A percentile compares a stretch with the other conserved stretches of the same genome.
Evolutionary conservation across 208 protist species (phyloP).

Genomic region (Leishmania mexicana): DNA sequence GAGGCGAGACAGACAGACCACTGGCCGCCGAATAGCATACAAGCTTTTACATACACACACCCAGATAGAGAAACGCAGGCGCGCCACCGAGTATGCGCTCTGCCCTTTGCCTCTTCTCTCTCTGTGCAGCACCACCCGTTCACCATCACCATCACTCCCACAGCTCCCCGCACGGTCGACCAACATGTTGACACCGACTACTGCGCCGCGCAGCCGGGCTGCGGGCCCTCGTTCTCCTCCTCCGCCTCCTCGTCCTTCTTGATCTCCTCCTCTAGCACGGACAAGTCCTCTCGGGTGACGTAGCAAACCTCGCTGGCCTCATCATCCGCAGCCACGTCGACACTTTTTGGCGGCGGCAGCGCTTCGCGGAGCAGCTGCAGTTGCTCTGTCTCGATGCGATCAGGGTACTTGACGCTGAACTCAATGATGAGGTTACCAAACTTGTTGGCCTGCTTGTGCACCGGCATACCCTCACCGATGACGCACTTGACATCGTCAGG

Average conservation of each 20-base stretch:
- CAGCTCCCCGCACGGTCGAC: neutral
- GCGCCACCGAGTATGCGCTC: neutral
- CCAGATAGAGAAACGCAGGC: neutral
- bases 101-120: neutral
- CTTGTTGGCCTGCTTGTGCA: slow-evolving; percentile 31
- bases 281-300: slow-evolving; percentile 51
- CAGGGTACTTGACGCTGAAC: slow-evolving; percentile 70
- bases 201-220: slow-evolving; percentile 52
- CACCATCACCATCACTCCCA: neutral
- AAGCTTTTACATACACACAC: slow-evolving; percentile 8
- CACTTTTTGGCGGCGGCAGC: slow-evolving; percentile 53
- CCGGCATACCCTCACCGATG: slow-evolving; percentile 80
- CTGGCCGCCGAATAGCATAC: neutral
- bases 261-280: slow-evolving; percentile 29
- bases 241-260: slow-evolving; percentile 60
- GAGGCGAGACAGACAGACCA: neutral
- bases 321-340: slow-evolving; percentile 28
- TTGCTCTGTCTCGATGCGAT: slow-evolving; percentile 41
- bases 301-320: slow-evolving; percentile 52
- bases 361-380: slow-evolving; percentile 43
- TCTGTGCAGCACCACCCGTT: neutral
- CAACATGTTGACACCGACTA: slow-evolving; percentile 11
- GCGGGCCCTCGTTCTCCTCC: slow-evolving; percentile 46
- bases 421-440: slow-evolving; percentile 77
- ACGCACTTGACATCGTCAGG: slow-evolving; percentile 71